Base-by-base conservation (phyloP, 2,329 filamentous ascomycete species). In the Grosmannia serpens region DNA sequence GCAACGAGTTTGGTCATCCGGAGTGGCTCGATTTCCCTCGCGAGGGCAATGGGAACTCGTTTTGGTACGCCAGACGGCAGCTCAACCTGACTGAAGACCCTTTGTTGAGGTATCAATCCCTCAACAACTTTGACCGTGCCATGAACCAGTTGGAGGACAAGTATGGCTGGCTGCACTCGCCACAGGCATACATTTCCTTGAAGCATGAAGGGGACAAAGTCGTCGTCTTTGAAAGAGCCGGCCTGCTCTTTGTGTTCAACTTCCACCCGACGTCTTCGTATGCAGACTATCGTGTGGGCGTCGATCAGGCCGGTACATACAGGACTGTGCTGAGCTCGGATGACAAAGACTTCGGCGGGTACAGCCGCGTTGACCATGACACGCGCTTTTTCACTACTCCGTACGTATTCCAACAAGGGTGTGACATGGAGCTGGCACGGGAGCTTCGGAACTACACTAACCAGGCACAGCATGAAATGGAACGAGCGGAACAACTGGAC, bases 21-120 rank as follows among this genome's bases (percentile, higher is more conserved):
- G 94, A 99, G 73, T 99, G 94, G 94, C 87, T 99, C 46, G 94
- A 99, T 71, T 99, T 99, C 73, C 94, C 94, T 4, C 88, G 94
- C 56, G 90, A 86, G 67, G 94, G 94, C 60, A 96, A 96, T 74
- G 76, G 85, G 68, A 95, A 96, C 74, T 94, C 88, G 52, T 96
- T 91, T 78, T 92, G 89, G 85, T 96, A 96, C 69, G 91, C 91
- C 3, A 84, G 94, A 26, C 87, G 94, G 60, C 92, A 96, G 71
- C 85, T 96, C 65, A 97, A 99, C 72, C 82, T 99, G 20, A 86
- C 90, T 0, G 90, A 96, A 57, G 94, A 99, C 70, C 65, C 77
- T 0, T 77, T 96, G 15, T 82, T 99, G 41, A 88, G 94, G 15
- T 99, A 97, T 76, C 81, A 84, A 64, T 95, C 88, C 74, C 82